Evolutionary conservation across 1,284 basidiomycete genomes (phyloP), one percentile per base, ranked within the genome.

Genomic region (Moesziomyces sp.): DNA sequence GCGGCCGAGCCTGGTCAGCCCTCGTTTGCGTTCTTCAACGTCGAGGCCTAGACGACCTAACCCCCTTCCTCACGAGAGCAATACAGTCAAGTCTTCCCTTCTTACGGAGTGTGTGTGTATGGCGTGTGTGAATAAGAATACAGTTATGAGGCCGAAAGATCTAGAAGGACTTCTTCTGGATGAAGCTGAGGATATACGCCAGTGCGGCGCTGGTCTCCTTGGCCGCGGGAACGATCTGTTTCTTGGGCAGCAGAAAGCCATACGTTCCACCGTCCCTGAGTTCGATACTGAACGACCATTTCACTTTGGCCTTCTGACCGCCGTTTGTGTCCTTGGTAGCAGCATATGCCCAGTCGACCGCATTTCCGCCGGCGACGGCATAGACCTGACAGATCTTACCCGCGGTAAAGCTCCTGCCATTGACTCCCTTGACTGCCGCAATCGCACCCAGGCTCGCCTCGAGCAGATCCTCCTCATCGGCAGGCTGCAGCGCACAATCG

Each of bases 211-310:
- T 19, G 1, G 55, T n/a, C 49, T 78, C 77, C 38, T 74, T 28
- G 8, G 58, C 92, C 0, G 91, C 90, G 0, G 92, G 91, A 10
- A 90, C 85, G 73, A 94, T 93, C 87, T 89, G 89, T 58, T 87
- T 85, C 0, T 89, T 86, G 0, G 93, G 93, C 0, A 94, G 85
- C 11, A 91, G 85, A 85, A 94, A 34, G 0, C 92, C 93, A 78
- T 92, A 93, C 89, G 92, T 81, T 13, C 92, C 93, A 0, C 91
- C 92, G 85, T 94, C 93, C 49, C 93, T 85, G 58, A 95, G 83
- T 82, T 93, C 91, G 9, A 89, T 88, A 3, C 90, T 89, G 83
- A 91, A 95, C 1, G 90, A 88, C 86, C 90, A 93, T 74, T 92
- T 90, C 73, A 92, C 26, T 24, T 62, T 62, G 1, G 19, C 40